phyloP scores from a whole-genome alignment of 2,329 filamentous ascomycete species.

The Cyphellophora attinorum region DNA sequence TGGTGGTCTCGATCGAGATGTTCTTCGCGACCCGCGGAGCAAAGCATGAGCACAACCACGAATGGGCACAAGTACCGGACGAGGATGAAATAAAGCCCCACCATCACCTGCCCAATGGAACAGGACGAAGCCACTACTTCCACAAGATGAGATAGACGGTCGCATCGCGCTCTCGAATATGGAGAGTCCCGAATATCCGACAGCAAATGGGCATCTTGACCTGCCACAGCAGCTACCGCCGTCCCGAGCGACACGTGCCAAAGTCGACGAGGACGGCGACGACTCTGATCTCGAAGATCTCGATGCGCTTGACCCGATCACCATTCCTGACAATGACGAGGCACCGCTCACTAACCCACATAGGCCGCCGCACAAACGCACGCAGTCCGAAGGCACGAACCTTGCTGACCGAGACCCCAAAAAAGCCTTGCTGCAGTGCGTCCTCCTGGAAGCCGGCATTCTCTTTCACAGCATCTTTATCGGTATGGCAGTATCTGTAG shows the following conservation, averaged over 20 bases:
- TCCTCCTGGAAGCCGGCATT: constrained; percentile 73
- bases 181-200: background rate
- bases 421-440: constrained; percentile 63
- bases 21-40: constrained; percentile 58
- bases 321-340: constrained; percentile 32
- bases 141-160: constrained; percentile 3
- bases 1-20: constrained; percentile 46
- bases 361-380: constrained; percentile 19
- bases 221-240: constrained; percentile 1
- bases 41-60: constrained; percentile 46
- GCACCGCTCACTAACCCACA: constrained; percentile 11
- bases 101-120: constrained; percentile 5
- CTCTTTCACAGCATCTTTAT: constrained; percentile 81
- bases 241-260: background rate
- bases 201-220: background rate
- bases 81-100: constrained; percentile 1
- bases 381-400: constrained; percentile 11
- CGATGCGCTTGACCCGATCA: constrained; percentile 36
- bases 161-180: constrained; percentile 1
- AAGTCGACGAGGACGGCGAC: constrained; percentile 13
- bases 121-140: constrained; percentile 10
- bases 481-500: constrained; percentile 75
- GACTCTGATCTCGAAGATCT: constrained; percentile 50
- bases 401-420: constrained; percentile 43
- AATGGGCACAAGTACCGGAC: constrained; percentile 33